These are phyloP conservation scores for Trichoderma harzianum DNA, from an alignment of 2,329 filamentous ascomycete genomes.

Conservation along the genomic window DNA sequence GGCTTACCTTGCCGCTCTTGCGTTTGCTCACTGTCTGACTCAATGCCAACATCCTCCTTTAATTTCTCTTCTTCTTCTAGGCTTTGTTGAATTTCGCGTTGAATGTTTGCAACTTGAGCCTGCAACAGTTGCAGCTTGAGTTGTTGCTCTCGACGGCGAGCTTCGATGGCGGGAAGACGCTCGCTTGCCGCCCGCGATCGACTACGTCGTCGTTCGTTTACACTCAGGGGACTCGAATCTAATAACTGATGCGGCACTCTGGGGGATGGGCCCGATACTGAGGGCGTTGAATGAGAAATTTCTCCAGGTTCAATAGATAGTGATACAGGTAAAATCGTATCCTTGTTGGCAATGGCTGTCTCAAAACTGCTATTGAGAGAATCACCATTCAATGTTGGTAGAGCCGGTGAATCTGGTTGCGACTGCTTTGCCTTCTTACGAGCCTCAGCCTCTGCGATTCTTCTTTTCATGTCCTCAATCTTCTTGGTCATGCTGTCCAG, in stretches of 20 bases:
- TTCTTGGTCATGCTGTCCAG: conserved; percentile 52
- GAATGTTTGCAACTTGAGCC: conserved; percentile 45
- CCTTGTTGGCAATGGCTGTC: background rate
- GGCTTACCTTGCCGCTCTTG: conserved; percentile 18
- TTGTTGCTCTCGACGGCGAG: conserved; percentile 38
- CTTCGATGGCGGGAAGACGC: conserved; percentile 36
- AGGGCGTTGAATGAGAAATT: conserved; percentile 12
- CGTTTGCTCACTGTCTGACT: conserved; percentile 22
- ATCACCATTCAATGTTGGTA: conserved; percentile 26
- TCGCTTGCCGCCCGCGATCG: conserved; percentile 36
- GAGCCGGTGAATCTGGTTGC: conserved; percentile 31
- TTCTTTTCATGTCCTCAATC: conserved; percentile 59
- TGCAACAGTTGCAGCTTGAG: conserved; percentile 46
- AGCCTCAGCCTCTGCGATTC: conserved; percentile 57
- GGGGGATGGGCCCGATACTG: conserved; percentile 12
- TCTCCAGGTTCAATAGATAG: background rate
- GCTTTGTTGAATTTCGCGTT: conserved; percentile 46
- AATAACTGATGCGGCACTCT: conserved; percentile 16
- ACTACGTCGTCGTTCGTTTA: conserved; percentile 23
- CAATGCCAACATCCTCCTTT: conserved; percentile 26
- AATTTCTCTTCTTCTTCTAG: conserved; percentile 34
- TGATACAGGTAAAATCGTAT: background rate
- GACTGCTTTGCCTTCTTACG: conserved; percentile 45
- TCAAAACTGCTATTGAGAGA: conserved; percentile 29
- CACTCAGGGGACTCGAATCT: conserved; percentile 20